Evolutionary conservation across 2,329 filamentous ascomycete genomes (phyloP).

Genomic region (Knufia petricola): DNA sequence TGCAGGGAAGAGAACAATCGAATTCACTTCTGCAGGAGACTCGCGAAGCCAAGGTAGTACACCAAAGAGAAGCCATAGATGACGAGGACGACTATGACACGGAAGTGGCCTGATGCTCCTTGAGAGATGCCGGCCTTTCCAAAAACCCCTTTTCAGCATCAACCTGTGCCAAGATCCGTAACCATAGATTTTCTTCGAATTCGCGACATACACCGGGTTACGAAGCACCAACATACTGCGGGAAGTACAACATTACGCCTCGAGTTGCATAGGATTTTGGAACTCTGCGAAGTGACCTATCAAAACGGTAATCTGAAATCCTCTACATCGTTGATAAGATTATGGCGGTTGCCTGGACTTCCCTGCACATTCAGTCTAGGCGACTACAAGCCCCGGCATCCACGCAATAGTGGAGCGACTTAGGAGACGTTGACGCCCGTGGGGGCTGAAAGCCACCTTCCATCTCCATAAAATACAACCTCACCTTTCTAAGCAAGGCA

Average conservation of each 20-base stretch:
- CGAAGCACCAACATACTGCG: too few species aligned
- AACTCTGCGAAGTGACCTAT: too few species aligned
- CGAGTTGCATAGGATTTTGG: too few species aligned
- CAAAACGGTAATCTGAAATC: not conserved
- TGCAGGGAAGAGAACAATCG: slow-evolving; percentile 20
- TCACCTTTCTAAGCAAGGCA: not conserved
- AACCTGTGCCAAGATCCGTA: too few species aligned
- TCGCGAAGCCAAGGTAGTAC: not conserved
- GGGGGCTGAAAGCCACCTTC: not conserved
- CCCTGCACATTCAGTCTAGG: not conserved
- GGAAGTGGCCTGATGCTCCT: too few species aligned
- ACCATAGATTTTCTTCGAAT: too few species aligned
- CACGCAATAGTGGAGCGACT: not conserved
- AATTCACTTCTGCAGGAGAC: slow-evolving; percentile 17
- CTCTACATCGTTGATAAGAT: not conserved
- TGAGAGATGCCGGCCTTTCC: too few species aligned
- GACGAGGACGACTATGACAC: too few species aligned
- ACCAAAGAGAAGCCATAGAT: not conserved
- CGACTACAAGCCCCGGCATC: not conserved
- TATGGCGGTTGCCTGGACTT: not conserved
- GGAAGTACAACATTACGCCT: too few species aligned
- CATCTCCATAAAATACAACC: not conserved
- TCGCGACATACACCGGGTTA: too few species aligned
- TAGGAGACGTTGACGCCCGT: not conserved
- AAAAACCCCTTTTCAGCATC: too few species aligned